Conservation (phyloP, 257 asterid genomes). For the Penstemon davidsonii region DNA sequence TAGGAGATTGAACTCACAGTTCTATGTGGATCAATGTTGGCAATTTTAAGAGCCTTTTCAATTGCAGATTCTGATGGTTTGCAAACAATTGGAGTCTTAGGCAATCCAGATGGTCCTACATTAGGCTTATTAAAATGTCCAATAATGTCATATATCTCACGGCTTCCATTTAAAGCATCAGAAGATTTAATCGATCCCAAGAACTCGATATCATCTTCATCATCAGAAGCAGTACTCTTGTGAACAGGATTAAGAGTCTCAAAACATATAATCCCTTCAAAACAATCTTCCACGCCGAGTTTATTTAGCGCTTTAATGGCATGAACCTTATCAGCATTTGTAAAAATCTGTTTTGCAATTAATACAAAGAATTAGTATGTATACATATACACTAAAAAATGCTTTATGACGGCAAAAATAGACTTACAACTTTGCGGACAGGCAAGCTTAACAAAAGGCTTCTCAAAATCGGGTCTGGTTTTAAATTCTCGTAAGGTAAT, state of each 20-base stretch:
- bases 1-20: slow-evolving; percentile 50
- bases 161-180: slow-evolving; percentile 16
- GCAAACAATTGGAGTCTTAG: slow-evolving; percentile 85
- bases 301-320: slow-evolving; percentile 63
- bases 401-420: neutral
- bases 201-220: slow-evolving; percentile 74
- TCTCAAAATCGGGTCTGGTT: slow-evolving; percentile 82
- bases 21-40: slow-evolving; percentile 74
- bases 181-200: slow-evolving; percentile 39
- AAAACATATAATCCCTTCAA: slow-evolving; percentile 90
- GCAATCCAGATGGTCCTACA: slow-evolving; percentile 47
- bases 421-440: slow-evolving; percentile 78
- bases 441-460: slow-evolving; percentile 78
- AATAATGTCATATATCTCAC: slow-evolving; percentile 69
- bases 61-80: slow-evolving; percentile 86
- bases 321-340: slow-evolving; percentile 87
- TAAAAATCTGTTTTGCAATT: slow-evolving; percentile 60
- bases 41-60: slow-evolving; percentile 72
- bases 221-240: slow-evolving; percentile 66
- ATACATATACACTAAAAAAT: neutral
- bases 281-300: slow-evolving; percentile 85
- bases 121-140: slow-evolving; percentile 68
- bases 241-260: slow-evolving; percentile 87
- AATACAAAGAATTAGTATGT: neutral
- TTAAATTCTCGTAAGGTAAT: slow-evolving; percentile 83